A percentile compares a stretch with the other conserved stretches of the same genome.
These are phyloP conservation scores for Martensiomyces pterosporus DNA, from an alignment of 192 early-diverging fungal species.

Conservation along the genomic window DNA sequence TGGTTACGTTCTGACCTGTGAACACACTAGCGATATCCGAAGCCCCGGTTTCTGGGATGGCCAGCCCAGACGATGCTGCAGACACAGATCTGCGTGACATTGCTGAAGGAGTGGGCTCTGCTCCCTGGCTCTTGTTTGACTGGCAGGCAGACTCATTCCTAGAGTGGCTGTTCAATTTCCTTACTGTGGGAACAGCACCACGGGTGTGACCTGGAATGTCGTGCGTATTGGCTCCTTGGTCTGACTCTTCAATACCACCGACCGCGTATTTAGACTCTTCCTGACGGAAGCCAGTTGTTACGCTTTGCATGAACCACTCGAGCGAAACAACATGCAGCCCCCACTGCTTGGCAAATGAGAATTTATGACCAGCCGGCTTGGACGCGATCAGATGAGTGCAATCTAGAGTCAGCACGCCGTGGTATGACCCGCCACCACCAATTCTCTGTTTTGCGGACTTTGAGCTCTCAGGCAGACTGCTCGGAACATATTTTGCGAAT, in stretches of 20 bases:
- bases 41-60: too few species aligned
- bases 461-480: too few species aligned
- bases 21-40: too few species aligned
- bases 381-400: slow-evolving; percentile 47
- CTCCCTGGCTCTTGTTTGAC: too few species aligned
- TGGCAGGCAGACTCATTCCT: too few species aligned
- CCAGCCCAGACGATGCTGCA: too few species aligned
- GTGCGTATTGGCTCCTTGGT: not conserved
- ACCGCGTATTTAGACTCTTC: slow-evolving; percentile 15
- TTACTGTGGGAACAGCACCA: too few species aligned
- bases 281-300: slow-evolving; percentile 27
- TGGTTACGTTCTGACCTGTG: too few species aligned
- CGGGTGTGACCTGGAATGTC: not conserved
- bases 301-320: slow-evolving; percentile 32
- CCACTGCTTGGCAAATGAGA: slow-evolving; percentile 40
- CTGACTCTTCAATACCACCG: too few species aligned
- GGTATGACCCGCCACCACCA: slow-evolving; percentile 42
- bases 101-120: too few species aligned
- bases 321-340: slow-evolving; percentile 24
- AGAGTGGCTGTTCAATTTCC: too few species aligned
- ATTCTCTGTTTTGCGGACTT: slow-evolving; percentile 1
- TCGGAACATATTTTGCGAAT: slow-evolving; percentile 1
- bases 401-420: slow-evolving; percentile 18
- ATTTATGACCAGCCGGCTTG: slow-evolving; percentile 31
- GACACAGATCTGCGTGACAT: too few species aligned